Base-by-base conservation (phyloP, 1,284 basidiomycete species). In the Ustilago lituana region DNA sequence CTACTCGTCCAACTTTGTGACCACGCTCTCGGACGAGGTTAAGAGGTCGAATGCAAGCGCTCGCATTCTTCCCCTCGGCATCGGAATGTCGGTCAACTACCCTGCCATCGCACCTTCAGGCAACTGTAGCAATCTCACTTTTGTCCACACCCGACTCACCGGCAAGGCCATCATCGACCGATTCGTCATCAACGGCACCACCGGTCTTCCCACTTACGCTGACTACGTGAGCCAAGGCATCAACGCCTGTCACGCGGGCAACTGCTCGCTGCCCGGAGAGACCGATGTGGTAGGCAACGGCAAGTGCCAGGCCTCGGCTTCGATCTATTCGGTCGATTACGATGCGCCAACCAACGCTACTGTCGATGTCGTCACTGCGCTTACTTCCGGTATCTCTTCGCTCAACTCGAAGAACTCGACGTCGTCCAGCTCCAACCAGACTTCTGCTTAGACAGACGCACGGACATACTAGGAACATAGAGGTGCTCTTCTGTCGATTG, bases 241-340 rank as follows among this genome's bases (percentile, higher is more conserved):
- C 24, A 79, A 80, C 47, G 40, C 46, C 11, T 78, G 77, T 61
- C 37, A 32, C 20, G 47, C 53, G 11, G 75, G 73, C 14, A 61
- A 79, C 33, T 78, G 77, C 70, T 50, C 44, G 10, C 63, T 78
- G 11, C 69, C 70, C 19, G 78, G 78, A 11, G 78, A 79, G 60
- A 76, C 74, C 19, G 61, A 69, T 22, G 47, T 70, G 11, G 62
- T 79, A 19, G 33, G 39, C 12, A 51, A 60, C 24, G 66, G 54
- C 26, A 40, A 56, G 12, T 79, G 77, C 58, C 51, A 71, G 31
- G 69, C 64, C 14, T 61, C 74, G 11, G 63, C 74, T 22, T 63
- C 57, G 35, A 56, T 79, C 38, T 79, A 68, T 40, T 54, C 55
- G 41, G 66, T 71, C 33, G 77, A 78, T 48, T 79, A 78, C 44